These are phyloP conservation scores for Gamarada debralockiae DNA, from an alignment of 495 filamentous ascomycete genomes.

Conservation along the genomic window DNA sequence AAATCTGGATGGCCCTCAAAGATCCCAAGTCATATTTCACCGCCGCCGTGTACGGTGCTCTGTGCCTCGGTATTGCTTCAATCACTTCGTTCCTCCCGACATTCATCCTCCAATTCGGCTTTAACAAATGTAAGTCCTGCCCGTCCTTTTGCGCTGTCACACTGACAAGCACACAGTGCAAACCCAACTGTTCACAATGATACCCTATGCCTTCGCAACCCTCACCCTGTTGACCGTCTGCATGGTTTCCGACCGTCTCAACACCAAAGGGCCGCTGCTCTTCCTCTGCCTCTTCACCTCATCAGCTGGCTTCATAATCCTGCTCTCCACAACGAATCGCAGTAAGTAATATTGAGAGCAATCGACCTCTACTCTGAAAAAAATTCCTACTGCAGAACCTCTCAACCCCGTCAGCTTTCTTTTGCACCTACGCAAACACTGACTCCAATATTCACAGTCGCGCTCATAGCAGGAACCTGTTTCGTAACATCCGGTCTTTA, in stretches of 20 bases:
- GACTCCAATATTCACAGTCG: too few species aligned
- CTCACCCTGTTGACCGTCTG: slow-evolving; percentile 1
- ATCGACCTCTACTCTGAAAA: too few species aligned
- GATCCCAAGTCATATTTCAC: slow-evolving; percentile 3
- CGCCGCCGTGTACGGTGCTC: neutral
- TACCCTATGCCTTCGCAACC: slow-evolving; percentile 7
- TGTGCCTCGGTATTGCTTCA: neutral
- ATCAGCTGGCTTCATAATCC: neutral
- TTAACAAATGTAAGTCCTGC: neutral
- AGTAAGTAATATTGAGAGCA: too few species aligned
- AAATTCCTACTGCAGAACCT: too few species aligned
- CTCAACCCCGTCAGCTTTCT: too few species aligned
- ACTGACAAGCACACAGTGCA: neutral
- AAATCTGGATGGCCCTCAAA: slow-evolving; percentile 2
- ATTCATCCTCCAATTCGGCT: slow-evolving; percentile 5
- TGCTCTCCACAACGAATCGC: neutral
- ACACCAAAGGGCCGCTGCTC: neutral
- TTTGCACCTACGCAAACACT: too few species aligned
- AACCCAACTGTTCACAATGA: slow-evolving; percentile 4
- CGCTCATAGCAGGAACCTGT: slow-evolving; percentile 7
- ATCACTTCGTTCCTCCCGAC: neutral
- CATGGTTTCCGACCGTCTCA: neutral
- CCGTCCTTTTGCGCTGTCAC: neutral
- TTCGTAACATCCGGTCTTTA: slow-evolving; percentile 2
- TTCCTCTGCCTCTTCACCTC: neutral